Evolutionary conservation across 73 alveolate genomes (phyloP), one percentile per base, ranked within the genome.

Genomic region (Diophrys appendiculata): DNA sequence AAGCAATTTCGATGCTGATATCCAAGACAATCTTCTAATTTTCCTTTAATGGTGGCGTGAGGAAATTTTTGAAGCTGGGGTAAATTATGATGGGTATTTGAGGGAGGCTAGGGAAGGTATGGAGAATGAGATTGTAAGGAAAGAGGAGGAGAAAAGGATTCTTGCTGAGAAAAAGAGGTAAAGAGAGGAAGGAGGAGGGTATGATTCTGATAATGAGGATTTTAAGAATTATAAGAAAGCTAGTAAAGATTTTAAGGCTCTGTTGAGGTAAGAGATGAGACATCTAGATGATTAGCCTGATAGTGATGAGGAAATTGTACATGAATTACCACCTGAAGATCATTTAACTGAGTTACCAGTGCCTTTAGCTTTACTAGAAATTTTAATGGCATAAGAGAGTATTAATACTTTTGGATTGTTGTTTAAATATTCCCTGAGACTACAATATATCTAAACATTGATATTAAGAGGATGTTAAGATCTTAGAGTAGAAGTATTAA

Each of bases 81-180:
- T 34, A 28, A 86, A 83, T 65, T 75, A 74, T 33, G 77, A 69
- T 54, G 69, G 69, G 0, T 75, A 78, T 71, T 75, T 83, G 25
- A 55, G 29, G 32, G 76, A 82, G 29, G 43, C 33, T 5, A 33
- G 33, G 33, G 33, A 70, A 30, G 68, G 67, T 11, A 27, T 1
- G 31, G 28, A 26, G 23, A 11, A 13, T 11, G 65, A 14, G 34
- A 82, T 25, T 2, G 55, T 14, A 65, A 82, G 77, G 33, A 18
- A 1, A 65, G 74, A 24, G 3, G 72, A 73, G 32, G 33, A 11
- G 52, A 35, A 54, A 53, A 64, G n/a, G 26, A 18, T 11, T 1
- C 31, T 8, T 31, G 11, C 5, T 11, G 60, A 43, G 18, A 43
- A 43, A 43, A 18, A 43, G 18, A 43, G 18, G 60, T 5, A 43